Evolutionary conservation across 495 filamentous ascomycete species (phyloP).

Genomic region (Xylaria acuta): DNA sequence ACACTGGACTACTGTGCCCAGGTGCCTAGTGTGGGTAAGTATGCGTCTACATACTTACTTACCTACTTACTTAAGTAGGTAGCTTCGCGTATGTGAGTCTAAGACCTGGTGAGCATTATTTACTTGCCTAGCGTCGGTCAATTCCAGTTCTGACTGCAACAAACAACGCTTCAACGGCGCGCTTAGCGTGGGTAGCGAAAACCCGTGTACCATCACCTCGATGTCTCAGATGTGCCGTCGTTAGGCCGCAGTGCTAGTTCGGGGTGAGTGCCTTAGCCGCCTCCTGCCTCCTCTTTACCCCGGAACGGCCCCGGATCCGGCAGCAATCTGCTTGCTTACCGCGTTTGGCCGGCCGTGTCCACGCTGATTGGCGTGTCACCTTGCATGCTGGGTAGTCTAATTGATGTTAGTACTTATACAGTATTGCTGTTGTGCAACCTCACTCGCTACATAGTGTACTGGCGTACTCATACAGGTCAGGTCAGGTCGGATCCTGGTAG

Average conservation of each 20-base stretch:
- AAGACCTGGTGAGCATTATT: not conserved
- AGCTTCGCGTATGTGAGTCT: not conserved
- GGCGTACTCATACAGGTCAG: not conserved
- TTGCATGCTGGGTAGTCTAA: not conserved
- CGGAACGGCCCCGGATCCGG: constrained; percentile 12
- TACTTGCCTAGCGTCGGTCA: not conserved
- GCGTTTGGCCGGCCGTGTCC: constrained; percentile 6
- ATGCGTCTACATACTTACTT: not conserved
- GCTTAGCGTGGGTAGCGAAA: not conserved
- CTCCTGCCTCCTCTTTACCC: constrained; percentile 8
- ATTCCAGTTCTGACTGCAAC: not conserved
- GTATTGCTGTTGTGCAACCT: constrained; percentile 2
- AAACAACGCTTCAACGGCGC: not conserved
- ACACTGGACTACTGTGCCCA: not conserved
- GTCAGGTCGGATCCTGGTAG: not conserved
- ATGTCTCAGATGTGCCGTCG: not conserved
- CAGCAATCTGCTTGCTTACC: not conserved
- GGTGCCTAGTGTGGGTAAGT: not conserved
- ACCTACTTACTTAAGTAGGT: too few relatives aligned
- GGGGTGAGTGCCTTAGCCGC: not conserved
- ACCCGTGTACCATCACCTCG: not conserved
- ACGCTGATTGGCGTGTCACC: constrained; percentile 20
- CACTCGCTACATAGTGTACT: not conserved
- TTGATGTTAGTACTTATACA: not conserved
- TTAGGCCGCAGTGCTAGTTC: not conserved